Evolutionary conservation across 1,139 yeast genomes (phyloP).

Genomic region (Taphrina betulina): DNA sequence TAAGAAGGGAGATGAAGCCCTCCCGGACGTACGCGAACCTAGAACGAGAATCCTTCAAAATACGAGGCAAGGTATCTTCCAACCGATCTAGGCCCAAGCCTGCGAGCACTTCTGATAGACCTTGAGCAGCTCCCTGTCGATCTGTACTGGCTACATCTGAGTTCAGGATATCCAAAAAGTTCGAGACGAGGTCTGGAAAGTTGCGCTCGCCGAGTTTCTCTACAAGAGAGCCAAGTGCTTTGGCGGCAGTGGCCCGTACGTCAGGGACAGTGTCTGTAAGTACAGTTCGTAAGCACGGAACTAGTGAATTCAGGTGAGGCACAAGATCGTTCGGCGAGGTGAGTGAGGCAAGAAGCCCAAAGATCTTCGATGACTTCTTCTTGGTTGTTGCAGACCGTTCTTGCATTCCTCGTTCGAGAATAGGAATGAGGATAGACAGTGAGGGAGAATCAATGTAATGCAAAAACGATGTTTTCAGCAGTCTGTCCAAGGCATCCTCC

Average conservation of each 20-base stretch:
- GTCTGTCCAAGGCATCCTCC: constrained; percentile 79
- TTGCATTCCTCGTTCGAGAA: constrained; percentile 89
- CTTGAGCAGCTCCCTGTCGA: constrained; percentile 96
- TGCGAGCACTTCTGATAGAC: constrained; percentile 85
- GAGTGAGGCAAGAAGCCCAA: constrained; percentile 95
- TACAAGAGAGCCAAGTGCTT: constrained; percentile 93
- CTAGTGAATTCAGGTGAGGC: constrained; percentile 76
- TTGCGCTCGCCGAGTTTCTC: constrained; percentile 94
- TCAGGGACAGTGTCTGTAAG: constrained; percentile 99
- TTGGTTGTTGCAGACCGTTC: constrained; percentile 90
- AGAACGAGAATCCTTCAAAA: constrained; percentile 70
- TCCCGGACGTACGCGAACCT: constrained; percentile 74
- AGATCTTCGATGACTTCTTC: constrained; percentile 94
- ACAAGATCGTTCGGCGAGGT: constrained; percentile 82
- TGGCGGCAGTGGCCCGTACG: constrained; percentile 94
- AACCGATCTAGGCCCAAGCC: constrained; percentile 85
- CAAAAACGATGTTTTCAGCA: constrained; percentile 87
- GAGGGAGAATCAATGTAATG: constrained; percentile 99
- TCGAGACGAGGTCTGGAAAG: constrained; percentile 88
- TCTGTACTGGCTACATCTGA: constrained; percentile 87
- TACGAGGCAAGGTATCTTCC: constrained; percentile 81
- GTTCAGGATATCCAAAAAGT: constrained; percentile 69
- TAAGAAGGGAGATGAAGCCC: constrained; percentile 85
- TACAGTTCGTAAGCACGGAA: constrained; percentile 80
- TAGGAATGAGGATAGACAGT: constrained; percentile 85